phyloP scores from a whole-genome alignment of 768 basidiomycete genomes.

The Cubamyces sp. region DNA sequence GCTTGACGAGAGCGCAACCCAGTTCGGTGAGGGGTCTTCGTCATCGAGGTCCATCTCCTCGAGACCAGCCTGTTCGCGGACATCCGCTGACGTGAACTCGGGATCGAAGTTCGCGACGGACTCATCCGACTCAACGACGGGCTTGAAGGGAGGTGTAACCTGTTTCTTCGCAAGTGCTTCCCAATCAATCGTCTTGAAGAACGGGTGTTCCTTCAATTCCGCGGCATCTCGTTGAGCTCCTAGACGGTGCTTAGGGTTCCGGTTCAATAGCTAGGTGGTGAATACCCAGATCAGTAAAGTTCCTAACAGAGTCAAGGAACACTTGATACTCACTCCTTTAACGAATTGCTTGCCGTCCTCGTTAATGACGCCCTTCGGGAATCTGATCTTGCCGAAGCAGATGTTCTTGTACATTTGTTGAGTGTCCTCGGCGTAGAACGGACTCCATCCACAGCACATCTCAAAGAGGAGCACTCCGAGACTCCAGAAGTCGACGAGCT shows the following conservation, averaged over 20 bases:
- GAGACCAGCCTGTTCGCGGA: conserved; percentile 67
- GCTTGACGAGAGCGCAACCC: conserved; percentile 54
- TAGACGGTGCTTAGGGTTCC: conserved; percentile 97
- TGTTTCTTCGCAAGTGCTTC: conserved; percentile 81
- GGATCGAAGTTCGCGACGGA: conserved; percentile 98
- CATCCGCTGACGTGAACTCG: conserved; percentile 93
- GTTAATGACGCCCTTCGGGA: conserved; percentile 94
- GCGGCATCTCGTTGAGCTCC: conserved; percentile 89
- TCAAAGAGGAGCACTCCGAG: conserved; percentile 96
- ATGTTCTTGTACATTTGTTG: conserved; percentile 99
- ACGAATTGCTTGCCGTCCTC: conserved; percentile 99
- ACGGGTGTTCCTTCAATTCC: conserved; percentile 95
- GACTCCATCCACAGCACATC: conserved; percentile 99
- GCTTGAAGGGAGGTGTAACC: conserved; percentile 97
- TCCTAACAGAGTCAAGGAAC: conserved; percentile 10
- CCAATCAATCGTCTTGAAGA: conserved; percentile 95
- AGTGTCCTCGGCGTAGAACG: conserved; percentile 98
- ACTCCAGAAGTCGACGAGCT: conserved; percentile 99
- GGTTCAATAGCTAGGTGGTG: conserved; percentile 79
- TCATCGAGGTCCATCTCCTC: conserved; percentile 45
- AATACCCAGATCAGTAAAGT: conserved; percentile 5
- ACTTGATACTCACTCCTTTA: conserved; percentile 78
- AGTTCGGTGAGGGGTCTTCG: conserved; percentile 72
- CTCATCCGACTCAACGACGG: conserved; percentile 96
- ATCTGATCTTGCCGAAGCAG: conserved; percentile 98